Evolutionary conservation across 1,284 basidiomycete genomes (phyloP).

Genomic region (Apiotrichum porosum): DNA sequence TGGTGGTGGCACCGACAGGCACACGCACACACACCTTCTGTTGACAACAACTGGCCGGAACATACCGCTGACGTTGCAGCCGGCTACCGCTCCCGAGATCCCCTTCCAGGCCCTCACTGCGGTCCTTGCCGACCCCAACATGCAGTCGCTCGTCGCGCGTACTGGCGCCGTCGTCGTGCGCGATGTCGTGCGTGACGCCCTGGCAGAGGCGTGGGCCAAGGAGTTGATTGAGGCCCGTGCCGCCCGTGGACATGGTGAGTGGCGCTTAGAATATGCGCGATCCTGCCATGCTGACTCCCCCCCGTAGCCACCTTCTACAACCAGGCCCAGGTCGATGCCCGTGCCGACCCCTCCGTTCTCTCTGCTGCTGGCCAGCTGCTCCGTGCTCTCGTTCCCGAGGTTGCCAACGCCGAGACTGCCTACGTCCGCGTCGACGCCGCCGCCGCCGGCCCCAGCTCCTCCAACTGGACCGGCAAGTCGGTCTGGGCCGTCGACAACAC

Average conservation of each 20-base stretch:
- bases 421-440: constrained; percentile 28
- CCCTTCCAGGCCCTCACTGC: constrained; percentile 27
- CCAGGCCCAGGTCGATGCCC: constrained; percentile 28
- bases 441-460: constrained; percentile 5
- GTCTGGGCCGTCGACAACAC: constrained; percentile 15
- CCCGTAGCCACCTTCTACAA: constrained; percentile 29
- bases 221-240: constrained; percentile 14
- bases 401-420: constrained; percentile 7
- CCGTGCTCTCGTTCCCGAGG: constrained; percentile 13
- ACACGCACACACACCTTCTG: neutral
- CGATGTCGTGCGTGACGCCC: constrained; percentile 38
- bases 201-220: constrained; percentile 32
- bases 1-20: no score
- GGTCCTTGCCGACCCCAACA: constrained; percentile 17
- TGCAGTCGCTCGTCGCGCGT: constrained; percentile 8
- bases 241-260: no score
- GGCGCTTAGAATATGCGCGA: no score
- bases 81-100: constrained; percentile 21
- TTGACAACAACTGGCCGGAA: neutral
- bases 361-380: constrained; percentile 28
- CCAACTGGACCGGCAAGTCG: constrained; percentile 10
- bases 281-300: no score
- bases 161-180: constrained; percentile 35
- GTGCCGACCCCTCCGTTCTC: constrained; percentile 35
- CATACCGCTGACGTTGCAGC: neutral